Evolutionary conservation across 371 early-diverging fungal species (phyloP).

Genomic region (Chytridium lagenaria): DNA sequence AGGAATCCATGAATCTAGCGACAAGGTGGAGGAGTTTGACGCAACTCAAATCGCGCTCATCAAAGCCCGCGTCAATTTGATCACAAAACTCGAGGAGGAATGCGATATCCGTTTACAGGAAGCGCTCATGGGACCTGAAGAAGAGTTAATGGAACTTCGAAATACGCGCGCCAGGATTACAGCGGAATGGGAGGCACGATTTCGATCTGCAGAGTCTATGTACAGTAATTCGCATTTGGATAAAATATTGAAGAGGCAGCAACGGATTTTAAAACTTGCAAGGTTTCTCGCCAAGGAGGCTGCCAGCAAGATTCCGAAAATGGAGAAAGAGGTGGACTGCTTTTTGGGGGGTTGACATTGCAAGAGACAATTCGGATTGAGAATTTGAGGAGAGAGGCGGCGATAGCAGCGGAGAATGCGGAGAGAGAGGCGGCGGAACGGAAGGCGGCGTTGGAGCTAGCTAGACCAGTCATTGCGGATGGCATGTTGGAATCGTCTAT

Average conservation of each 20-base stretch:
- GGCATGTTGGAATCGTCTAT: not conserved
- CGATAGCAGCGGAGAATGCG: not conserved
- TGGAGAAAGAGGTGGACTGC: not conserved
- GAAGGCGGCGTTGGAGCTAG: not conserved
- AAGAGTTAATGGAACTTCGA: not conserved
- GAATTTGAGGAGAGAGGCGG: not conserved
- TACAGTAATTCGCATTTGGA: constrained; percentile 8
- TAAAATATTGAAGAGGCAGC: not conserved
- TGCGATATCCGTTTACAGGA: constrained; percentile 8
- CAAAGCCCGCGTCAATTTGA: not conserved
- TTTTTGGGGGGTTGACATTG: not conserved
- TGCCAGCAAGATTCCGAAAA: not conserved
- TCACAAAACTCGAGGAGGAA: constrained; percentile 2
- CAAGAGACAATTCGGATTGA: not conserved
- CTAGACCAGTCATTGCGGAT: not conserved
- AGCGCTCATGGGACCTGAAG: not conserved
- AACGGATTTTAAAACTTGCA: not conserved
- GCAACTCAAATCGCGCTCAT: not conserved
- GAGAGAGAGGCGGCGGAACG: not conserved
- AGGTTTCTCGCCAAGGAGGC: not conserved
- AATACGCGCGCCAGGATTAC: not conserved
- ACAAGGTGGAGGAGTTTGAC: not conserved
- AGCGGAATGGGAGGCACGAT: constrained; percentile 7
- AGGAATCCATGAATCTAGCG: not conserved
- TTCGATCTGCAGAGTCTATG: constrained; percentile 17